Percentiles rank a stretch among this genome's conserved stretches.
These are phyloP conservation scores for Neopestalotiopsis rosae DNA, from an alignment of 2,329 filamentous ascomycete genomes.

Conservation along the genomic window DNA sequence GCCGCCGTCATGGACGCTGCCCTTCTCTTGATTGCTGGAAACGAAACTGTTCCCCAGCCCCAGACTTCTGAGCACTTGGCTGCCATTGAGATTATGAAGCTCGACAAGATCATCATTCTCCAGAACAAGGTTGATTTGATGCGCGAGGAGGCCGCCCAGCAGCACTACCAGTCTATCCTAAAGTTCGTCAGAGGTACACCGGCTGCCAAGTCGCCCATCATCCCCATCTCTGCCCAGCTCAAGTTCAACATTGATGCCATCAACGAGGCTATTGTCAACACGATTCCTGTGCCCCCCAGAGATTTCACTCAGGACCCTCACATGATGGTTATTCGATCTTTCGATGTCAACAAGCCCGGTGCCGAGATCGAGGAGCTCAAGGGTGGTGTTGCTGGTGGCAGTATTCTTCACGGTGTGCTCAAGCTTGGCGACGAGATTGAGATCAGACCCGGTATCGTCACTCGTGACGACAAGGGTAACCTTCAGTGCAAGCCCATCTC, in stretches of 20 bases:
- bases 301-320: slow-evolving; percentile 93
- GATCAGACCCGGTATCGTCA: slow-evolving; percentile 97
- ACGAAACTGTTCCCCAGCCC: slow-evolving; percentile 97
- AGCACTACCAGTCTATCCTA: slow-evolving; percentile 95
- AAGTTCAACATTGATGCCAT: slow-evolving; percentile 99
- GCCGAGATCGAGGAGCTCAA: slow-evolving; percentile 98
- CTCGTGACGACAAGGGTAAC: slow-evolving; percentile 89
- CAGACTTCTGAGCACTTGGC: slow-evolving; percentile 99
- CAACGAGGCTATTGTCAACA: slow-evolving; percentile 94
- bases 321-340: slow-evolving; percentile 99
- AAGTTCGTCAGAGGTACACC: slow-evolving; percentile 99
- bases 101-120: slow-evolving; percentile 98
- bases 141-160: slow-evolving; percentile 90
- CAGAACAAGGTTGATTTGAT: slow-evolving; percentile 99
- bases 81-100: slow-evolving; percentile 99
- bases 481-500: slow-evolving; percentile 98
- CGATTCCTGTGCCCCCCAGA: slow-evolving; percentile 88
- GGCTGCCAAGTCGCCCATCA: slow-evolving; percentile 91
- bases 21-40: slow-evolving; percentile 93
- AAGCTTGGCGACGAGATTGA: slow-evolving; percentile 98
- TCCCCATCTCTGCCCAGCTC: slow-evolving; percentile 95
- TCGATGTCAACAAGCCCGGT: slow-evolving; percentile 99
- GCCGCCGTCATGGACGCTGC: slow-evolving; percentile 99
- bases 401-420: slow-evolving; percentile 93
- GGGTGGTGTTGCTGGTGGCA: slow-evolving; percentile 97